Evolutionary conservation across 306 rosid genomes (phyloP).

Genomic region (Cucumis cinereus): DNA sequence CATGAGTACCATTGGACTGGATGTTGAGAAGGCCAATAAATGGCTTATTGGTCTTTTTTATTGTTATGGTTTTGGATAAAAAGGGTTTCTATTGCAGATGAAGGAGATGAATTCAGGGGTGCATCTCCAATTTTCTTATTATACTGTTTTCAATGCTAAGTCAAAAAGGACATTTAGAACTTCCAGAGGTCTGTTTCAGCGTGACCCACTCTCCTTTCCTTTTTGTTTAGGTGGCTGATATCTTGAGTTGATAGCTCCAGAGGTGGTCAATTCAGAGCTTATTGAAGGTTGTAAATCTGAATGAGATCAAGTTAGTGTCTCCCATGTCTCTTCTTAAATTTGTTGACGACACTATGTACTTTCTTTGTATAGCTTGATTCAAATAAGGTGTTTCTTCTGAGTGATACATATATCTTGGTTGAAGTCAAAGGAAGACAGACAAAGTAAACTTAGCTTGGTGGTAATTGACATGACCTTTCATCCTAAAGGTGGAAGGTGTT

Average conservation of each 20-base stretch:
- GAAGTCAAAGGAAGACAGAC: not conserved
- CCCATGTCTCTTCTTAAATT: not conserved
- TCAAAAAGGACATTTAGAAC: not conserved
- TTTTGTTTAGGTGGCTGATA: not conserved
- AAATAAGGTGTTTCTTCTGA: not conserved
- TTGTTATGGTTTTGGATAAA: not conserved
- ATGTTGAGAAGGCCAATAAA: not conserved
- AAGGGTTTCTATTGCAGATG: not conserved
- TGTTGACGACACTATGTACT: not conserved
- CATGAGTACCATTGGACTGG: not conserved
- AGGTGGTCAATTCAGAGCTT: not conserved
- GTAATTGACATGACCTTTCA: no score
- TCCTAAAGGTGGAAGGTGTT: no score
- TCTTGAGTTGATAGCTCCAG: not conserved
- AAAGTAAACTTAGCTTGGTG: no score
- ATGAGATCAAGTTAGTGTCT: not conserved
- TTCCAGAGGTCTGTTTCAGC: not conserved
- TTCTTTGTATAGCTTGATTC: not conserved
- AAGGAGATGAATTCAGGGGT: not conserved
- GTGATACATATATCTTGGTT: not conserved
- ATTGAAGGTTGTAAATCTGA: not conserved
- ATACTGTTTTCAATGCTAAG: not conserved
- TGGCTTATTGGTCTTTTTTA: not conserved
- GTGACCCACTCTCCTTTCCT: not conserved
- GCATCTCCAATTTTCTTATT: not conserved